These are phyloP conservation scores for Deuterostichococcus epilithicus DNA, from an alignment of 139 green algal species.

Conservation along the genomic window DNA sequence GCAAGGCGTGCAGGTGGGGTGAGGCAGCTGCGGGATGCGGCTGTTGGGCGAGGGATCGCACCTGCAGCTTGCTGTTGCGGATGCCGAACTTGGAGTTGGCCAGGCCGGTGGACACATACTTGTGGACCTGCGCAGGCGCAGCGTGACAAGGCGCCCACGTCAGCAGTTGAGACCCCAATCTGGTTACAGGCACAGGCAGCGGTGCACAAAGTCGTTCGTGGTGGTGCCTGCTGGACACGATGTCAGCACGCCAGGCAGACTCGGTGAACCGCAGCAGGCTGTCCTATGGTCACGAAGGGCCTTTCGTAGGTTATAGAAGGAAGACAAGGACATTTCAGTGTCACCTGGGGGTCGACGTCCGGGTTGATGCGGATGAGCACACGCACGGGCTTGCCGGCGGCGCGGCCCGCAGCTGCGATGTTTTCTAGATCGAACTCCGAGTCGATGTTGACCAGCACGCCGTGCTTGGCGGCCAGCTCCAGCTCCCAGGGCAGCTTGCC, in stretches of 20 bases:
- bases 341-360: conserved; percentile 89
- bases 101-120: conserved; percentile 94
- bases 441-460: conserved; percentile 94
- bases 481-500: conserved; percentile 94
- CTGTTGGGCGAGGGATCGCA: conserved; percentile 3
- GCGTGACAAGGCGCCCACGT: background rate
- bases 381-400: conserved; percentile 42
- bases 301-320: too few relatives aligned
- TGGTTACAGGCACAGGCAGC: too few relatives aligned
- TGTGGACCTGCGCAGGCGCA: conserved; percentile 68
- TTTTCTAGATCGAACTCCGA: conserved; percentile 94
- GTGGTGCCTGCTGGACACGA: background rate
- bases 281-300: too few relatives aligned
- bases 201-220: background rate
- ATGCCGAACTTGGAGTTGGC: conserved; percentile 98
- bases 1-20: too few relatives aligned
- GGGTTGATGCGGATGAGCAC: conserved; percentile 97
- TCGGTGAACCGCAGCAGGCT: too few relatives aligned
- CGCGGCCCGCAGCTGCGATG: conserved; percentile 47
- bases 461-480: conserved; percentile 76
- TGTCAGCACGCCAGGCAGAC: conserved; percentile 2
- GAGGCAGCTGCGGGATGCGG: background rate
- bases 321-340: background rate
- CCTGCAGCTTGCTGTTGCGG: conserved; percentile 90
- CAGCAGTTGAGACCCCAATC: background rate